Evolutionary conservation across 768 basidiomycete species (phyloP).

Genomic region (Hygrocybe coccinea): DNA sequence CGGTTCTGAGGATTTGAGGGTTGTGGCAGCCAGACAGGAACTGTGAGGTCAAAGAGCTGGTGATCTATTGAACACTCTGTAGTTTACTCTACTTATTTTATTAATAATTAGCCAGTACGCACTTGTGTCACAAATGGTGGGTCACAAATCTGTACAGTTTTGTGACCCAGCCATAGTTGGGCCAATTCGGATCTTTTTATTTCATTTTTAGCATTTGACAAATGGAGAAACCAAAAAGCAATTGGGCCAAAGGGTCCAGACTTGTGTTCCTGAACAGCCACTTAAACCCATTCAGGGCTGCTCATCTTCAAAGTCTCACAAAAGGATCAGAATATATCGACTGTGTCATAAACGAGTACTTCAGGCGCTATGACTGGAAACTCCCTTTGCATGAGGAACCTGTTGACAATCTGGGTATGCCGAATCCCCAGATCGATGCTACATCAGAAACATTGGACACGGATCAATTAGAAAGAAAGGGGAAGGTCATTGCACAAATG

Average conservation of each 20-base stretch:
- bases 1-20: not conserved
- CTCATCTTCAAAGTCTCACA: not conserved
- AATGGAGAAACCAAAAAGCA: not conserved
- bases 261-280: not conserved
- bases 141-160: too few relatives aligned
- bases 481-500: not conserved
- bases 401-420: not conserved
- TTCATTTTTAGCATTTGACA: too few relatives aligned
- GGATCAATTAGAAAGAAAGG: not conserved
- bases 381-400: not conserved
- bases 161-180: too few relatives aligned
- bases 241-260: constrained; percentile 5
- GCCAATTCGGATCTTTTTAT: too few relatives aligned
- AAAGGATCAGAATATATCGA: not conserved
- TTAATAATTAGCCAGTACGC: too few relatives aligned
- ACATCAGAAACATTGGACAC: not conserved
- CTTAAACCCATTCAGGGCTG: not conserved
- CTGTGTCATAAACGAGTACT: constrained; percentile 5
- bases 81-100: too few relatives aligned
- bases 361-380: constrained; percentile 2
- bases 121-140: too few relatives aligned
- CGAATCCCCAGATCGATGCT: not conserved
- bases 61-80: too few relatives aligned
- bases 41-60: not conserved
- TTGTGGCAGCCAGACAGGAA: not conserved